These are phyloP conservation scores for Erythrophleum ivorense DNA, from an alignment of 331 rosid genomes.

Conservation along the genomic window DNA sequence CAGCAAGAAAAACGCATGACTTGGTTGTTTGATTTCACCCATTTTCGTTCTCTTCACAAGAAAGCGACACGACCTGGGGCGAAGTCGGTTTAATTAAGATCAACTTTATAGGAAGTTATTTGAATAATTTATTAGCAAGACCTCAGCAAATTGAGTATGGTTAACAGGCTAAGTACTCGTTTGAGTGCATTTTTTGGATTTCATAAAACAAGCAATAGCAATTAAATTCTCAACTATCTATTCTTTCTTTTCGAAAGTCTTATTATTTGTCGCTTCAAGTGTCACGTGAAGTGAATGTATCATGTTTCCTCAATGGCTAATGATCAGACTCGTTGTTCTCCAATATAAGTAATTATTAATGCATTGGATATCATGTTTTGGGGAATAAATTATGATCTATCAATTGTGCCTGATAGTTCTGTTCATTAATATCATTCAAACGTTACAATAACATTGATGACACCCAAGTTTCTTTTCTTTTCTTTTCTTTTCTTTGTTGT, in stretches of 20 bases:
- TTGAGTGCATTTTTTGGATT: background rate
- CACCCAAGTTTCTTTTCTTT: background rate
- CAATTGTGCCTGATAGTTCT: background rate
- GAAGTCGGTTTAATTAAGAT: background rate
- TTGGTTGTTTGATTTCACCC: background rate
- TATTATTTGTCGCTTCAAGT: background rate
- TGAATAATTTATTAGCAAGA: background rate
- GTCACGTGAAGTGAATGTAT: conserved; percentile 17
- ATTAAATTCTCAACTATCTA: conserved; percentile 6
- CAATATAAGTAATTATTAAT: background rate
- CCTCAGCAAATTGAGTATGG: background rate
- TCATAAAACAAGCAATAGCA: background rate
- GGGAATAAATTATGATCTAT: background rate
- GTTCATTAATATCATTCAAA: background rate
- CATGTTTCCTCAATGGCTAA: background rate
- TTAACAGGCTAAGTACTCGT: background rate
- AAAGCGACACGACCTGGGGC: background rate
- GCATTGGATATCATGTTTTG: background rate
- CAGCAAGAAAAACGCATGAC: background rate
- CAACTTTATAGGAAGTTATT: background rate
- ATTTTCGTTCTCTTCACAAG: background rate
- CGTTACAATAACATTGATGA: background rate
- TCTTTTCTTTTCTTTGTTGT: background rate
- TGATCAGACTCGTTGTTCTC: background rate
- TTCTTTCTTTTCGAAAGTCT: background rate